phyloP scores from a whole-genome alignment of 768 basidiomycete genomes.

The Xerocomellus amylosporus region DNA sequence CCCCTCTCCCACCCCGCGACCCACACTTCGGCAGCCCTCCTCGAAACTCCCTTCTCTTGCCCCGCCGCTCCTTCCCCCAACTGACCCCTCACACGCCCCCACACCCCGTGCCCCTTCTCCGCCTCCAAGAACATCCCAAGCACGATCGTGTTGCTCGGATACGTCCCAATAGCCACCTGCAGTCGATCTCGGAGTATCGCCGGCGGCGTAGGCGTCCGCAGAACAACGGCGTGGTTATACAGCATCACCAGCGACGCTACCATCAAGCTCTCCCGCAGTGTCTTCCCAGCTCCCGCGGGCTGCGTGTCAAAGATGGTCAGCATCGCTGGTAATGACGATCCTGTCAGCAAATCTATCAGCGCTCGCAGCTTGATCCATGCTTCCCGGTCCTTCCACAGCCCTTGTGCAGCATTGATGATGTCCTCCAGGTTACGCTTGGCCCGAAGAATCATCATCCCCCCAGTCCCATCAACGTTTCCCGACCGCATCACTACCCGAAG shows the following conservation, averaged over 20 bases:
- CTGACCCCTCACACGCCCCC: slow-evolving; percentile 65
- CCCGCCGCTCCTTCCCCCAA: slow-evolving; percentile 43
- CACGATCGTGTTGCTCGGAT: slow-evolving; percentile 69
- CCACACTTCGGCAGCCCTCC: slow-evolving; percentile 72
- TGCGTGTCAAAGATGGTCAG: slow-evolving; percentile 38
- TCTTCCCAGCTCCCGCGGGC: slow-evolving; percentile 16
- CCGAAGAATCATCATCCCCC: slow-evolving; percentile 56
- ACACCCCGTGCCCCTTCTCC: slow-evolving; percentile 73
- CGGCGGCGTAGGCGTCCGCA: slow-evolving; percentile 60
- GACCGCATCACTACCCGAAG: slow-evolving; percentile 53
- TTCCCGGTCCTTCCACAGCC: slow-evolving; percentile 55
- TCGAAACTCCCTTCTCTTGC: slow-evolving; percentile 52
- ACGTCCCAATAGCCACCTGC: slow-evolving; percentile 50
- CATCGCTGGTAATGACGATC: slow-evolving; percentile 39
- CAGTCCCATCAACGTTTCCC: slow-evolving; percentile 49
- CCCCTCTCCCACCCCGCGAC: slow-evolving; percentile 75
- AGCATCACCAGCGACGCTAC: slow-evolving; percentile 57
- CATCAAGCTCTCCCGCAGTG: slow-evolving; percentile 48
- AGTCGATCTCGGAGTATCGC: slow-evolving; percentile 55
- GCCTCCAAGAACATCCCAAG: slow-evolving; percentile 73
- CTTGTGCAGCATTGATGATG: slow-evolving; percentile 30
- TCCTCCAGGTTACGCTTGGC: slow-evolving; percentile 65
- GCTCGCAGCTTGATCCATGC: slow-evolving; percentile 65
- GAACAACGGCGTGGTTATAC: slow-evolving; percentile 52
- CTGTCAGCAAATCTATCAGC: slow-evolving; percentile 60